Evolutionary conservation across 306 rosid genomes (phyloP).

Genomic region (Pterocarpus santalinus): DNA sequence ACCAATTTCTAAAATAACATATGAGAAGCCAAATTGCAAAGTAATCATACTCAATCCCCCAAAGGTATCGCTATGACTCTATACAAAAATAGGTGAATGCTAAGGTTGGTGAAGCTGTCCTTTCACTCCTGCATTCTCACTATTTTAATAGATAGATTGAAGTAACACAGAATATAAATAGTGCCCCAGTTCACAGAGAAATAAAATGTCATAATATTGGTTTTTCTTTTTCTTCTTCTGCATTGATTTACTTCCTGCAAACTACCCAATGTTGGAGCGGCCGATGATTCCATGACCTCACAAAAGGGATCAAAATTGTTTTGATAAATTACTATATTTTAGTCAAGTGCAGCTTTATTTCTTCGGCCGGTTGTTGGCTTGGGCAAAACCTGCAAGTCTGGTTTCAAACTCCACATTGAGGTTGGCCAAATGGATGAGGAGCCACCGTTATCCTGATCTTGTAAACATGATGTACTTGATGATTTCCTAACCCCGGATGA

Average conservation of each 20-base stretch:
- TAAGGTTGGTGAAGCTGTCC: background rate
- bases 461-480: constrained; percentile 83
- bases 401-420: constrained; percentile 76
- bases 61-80: background rate
- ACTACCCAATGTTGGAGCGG: constrained; percentile 46
- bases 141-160: background rate
- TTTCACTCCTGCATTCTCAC: constrained; percentile 20
- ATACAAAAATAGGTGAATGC: constrained; percentile 25
- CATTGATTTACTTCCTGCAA: constrained; percentile 43
- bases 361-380: constrained; percentile 70
- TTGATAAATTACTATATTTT: constrained; percentile 38
- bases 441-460: constrained; percentile 66
- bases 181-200: constrained; percentile 34
- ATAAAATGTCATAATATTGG: background rate
- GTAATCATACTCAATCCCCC: constrained; percentile 1
- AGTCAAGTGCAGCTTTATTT: constrained; percentile 91
- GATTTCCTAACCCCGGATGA: constrained; percentile 79
- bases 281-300: constrained; percentile 47
- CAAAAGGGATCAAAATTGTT: constrained; percentile 54
- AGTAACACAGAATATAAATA: constrained; percentile 31
- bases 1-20: no score
- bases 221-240: constrained; percentile 8
- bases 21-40: constrained; percentile 7
- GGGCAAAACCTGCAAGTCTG: constrained; percentile 80
- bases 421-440: constrained; percentile 73